Conservation (phyloP, 192 early-diverging fungal genomes). For the Backusella tarrabulga region DNA sequence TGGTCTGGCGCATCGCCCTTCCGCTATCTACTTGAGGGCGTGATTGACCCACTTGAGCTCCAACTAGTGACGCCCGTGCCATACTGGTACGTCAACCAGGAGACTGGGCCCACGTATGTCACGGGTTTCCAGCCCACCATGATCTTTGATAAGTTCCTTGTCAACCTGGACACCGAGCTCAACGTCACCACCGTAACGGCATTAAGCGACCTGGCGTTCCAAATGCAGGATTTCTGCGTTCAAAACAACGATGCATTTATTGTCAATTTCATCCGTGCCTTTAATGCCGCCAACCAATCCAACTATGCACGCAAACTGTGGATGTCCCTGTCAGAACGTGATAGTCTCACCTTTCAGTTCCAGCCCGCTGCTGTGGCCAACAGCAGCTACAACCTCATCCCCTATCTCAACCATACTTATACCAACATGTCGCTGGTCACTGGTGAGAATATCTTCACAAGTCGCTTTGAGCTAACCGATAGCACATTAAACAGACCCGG, state of each 20-base stretch:
- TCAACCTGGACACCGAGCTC: neutral
- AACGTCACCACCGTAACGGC: neutral
- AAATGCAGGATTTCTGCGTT: conserved; percentile 35
- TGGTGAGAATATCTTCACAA: neutral
- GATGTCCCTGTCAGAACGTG: conserved; percentile 7
- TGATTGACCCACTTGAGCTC: conserved; percentile 16
- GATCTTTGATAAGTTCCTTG: conserved; percentile 39
- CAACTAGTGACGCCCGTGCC: conserved; percentile 20
- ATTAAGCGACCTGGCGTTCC: conserved; percentile 19
- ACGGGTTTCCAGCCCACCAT: conserved; percentile 37
- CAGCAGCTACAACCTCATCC: conserved; percentile 6
- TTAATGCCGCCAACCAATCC: conserved; percentile 23
- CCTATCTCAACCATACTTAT: conserved; percentile 18
- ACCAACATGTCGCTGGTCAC: conserved; percentile 21
- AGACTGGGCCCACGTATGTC: conserved; percentile 26
- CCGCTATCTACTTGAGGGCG: conserved; percentile 13
- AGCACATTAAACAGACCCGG: conserved; percentile 21
- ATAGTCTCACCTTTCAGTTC: neutral
- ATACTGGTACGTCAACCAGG: conserved; percentile 20
- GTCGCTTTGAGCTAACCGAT: conserved; percentile 6
- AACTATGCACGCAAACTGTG: conserved; percentile 18
- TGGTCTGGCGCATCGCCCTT: conserved; percentile 19
- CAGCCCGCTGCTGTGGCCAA: neutral
- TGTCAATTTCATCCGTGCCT: conserved; percentile 29
- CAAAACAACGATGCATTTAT: conserved; percentile 27